phyloP scores from a whole-genome alignment of 1,139 yeast species.

The Blastobotrys illinoisensis region DNA sequence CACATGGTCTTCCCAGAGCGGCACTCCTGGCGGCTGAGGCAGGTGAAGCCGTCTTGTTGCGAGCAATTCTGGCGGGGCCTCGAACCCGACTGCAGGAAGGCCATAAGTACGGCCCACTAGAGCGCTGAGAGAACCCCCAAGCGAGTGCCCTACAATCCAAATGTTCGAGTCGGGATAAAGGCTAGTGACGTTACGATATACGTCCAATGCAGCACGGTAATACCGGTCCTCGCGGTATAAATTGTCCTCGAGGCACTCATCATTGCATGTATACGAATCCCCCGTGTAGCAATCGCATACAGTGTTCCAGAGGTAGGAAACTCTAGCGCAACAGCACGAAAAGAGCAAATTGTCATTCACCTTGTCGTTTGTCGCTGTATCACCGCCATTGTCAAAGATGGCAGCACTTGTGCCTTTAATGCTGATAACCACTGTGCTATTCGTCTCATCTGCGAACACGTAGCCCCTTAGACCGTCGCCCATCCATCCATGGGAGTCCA shows the following conservation, averaged over 20 bases:
- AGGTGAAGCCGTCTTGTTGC: constrained; percentile 81
- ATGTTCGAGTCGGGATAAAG: constrained; percentile 65
- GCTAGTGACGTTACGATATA: constrained; percentile 64
- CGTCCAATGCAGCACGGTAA: constrained; percentile 72
- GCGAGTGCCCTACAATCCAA: constrained; percentile 94
- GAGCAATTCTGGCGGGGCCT: constrained; percentile 88
- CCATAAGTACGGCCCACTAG: constrained; percentile 87
- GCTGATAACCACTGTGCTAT: constrained; percentile 68
- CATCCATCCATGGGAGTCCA: constrained; percentile 70
- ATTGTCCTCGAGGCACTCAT: constrained; percentile 77
- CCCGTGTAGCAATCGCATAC: constrained; percentile 89
- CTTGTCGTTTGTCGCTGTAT: constrained; percentile 76
- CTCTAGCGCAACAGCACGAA: constrained; percentile 95
- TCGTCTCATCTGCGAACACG: constrained; percentile 64
- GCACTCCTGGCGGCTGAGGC: constrained; percentile 90
- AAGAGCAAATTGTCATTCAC: constrained; percentile 81
- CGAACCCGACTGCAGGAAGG: constrained; percentile 81
- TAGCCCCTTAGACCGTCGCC: constrained; percentile 85
- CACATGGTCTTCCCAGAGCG: constrained; percentile 69
- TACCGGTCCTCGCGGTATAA: constrained; percentile 70
- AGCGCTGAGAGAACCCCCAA: constrained; percentile 86
- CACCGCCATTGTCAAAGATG: constrained; percentile 67
- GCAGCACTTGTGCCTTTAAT: constrained; percentile 93
- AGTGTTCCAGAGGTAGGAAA: constrained; percentile 87
- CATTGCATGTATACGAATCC: constrained; percentile 82